Percentiles rank a stretch among this genome's conserved stretches.
phyloP scores from a whole-genome alignment of 257 asterid genomes.

The Fraxinus quadrangulata region DNA sequence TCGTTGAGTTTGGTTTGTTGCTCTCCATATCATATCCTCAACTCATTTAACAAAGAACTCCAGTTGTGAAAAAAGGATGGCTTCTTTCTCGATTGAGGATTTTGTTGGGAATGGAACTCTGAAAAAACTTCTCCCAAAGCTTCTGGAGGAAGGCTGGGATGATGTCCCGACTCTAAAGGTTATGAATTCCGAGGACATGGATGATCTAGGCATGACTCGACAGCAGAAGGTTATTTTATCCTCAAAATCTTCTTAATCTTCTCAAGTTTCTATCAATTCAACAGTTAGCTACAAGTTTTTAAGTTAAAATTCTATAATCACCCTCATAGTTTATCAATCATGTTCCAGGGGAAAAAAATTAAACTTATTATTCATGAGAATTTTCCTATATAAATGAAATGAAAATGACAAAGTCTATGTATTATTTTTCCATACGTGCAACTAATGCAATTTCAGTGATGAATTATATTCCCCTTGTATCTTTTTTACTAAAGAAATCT shows the following conservation, averaged over 20 bases:
- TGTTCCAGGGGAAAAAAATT: background rate
- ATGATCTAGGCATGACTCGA: slow-evolving; percentile 61
- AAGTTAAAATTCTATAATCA: background rate
- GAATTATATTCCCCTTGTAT: background rate
- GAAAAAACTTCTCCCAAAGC: slow-evolving; percentile 54
- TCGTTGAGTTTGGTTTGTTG: background rate
- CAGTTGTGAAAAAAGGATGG: background rate
- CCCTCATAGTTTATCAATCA: background rate
- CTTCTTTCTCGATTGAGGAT: slow-evolving; percentile 70
- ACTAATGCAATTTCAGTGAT: background rate
- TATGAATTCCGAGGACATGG: slow-evolving; percentile 71
- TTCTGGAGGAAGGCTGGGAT: slow-evolving; percentile 86
- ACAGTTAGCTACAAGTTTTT: background rate
- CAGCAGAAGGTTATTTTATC: slow-evolving; percentile 66
- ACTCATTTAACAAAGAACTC: background rate
- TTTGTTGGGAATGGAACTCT: slow-evolving; percentile 77
- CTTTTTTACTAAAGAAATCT: background rate
- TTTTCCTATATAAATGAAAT: background rate
- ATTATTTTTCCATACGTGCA: no score
- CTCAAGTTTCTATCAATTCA: background rate
- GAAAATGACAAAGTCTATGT: background rate
- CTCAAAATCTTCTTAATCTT: slow-evolving; percentile 20
- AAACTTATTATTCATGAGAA: background rate
- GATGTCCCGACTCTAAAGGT: slow-evolving; percentile 86
- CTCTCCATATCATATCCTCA: background rate